Conservation (phyloP, 2,329 filamentous ascomycete species). For the Albophoma yamanashiensis region DNA sequence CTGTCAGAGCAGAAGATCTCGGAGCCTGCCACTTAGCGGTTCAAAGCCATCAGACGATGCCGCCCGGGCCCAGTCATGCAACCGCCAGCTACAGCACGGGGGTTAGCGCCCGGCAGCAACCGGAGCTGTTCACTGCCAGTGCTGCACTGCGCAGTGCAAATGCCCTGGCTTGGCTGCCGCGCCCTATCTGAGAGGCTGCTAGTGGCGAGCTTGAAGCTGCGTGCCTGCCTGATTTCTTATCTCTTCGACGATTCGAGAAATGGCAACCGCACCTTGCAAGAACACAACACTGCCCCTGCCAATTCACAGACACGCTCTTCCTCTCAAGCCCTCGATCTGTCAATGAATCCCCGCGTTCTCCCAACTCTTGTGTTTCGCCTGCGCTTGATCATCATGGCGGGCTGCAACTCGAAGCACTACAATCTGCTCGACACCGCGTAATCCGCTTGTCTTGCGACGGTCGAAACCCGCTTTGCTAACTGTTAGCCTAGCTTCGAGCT, state of each 20-base stretch:
- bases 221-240: not conserved
- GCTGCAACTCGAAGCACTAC: constrained; percentile 26
- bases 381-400: constrained; percentile 16
- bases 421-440: constrained; percentile 26
- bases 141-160: not conserved
- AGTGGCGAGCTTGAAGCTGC: not conserved
- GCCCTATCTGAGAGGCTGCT: not conserved
- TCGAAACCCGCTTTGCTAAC: constrained; percentile 10
- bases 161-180: not conserved
- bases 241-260: not conserved
- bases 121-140: not conserved
- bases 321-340: not conserved
- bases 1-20: not conserved
- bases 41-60: not conserved
- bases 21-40: not conserved
- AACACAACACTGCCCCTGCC: not conserved
- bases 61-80: not conserved
- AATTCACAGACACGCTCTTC: not conserved
- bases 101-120: not conserved
- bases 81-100: not conserved
- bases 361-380: not conserved
- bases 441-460: constrained; percentile 5
- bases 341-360: not conserved
- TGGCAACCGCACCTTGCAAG: not conserved
- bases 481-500: constrained; percentile 65